A percentile compares a stretch with the other conserved stretches of the same genome.
These are phyloP conservation scores for Thelephora ganbajun DNA, from an alignment of 768 basidiomycete species.

Conservation along the genomic window DNA sequence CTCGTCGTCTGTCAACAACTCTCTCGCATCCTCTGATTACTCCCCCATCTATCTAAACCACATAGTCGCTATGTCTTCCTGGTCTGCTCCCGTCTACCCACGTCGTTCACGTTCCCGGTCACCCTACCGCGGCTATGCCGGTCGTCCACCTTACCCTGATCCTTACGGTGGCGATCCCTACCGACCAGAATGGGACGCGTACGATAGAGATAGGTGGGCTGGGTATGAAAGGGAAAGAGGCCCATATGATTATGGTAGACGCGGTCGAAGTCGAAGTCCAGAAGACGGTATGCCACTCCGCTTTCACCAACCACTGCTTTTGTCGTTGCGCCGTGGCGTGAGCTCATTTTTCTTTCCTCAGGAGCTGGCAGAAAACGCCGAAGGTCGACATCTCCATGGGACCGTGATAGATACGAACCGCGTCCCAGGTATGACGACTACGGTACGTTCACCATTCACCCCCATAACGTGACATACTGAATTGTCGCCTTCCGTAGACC, in stretches of 20 bases:
- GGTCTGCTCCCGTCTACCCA: conserved; percentile 58
- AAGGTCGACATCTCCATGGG: conserved; percentile 67
- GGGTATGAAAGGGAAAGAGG: conserved; percentile 57
- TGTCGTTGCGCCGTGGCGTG: conserved; percentile 2
- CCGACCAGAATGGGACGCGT: conserved; percentile 53
- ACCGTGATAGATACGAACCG: conserved; percentile 72
- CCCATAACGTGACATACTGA: conserved; percentile 5
- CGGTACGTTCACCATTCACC: conserved; percentile 28
- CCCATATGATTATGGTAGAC: conserved; percentile 52
- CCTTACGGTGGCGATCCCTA: conserved; percentile 43
- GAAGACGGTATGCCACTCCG: conserved; percentile 42
- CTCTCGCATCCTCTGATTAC: conserved; percentile 53
- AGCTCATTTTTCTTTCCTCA: conserved; percentile 6
- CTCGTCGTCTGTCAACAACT: conserved; percentile 31
- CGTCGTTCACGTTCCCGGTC: conserved; percentile 77
- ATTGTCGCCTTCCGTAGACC: conserved; percentile 8
- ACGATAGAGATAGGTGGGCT: conserved; percentile 63
- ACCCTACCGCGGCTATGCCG: conserved; percentile 41
- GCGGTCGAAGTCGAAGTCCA: conserved; percentile 66
- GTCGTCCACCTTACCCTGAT: conserved; percentile 43
- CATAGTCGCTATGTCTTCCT: conserved; percentile 44
- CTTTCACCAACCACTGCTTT: neutral
- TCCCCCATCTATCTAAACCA: conserved; percentile 35
- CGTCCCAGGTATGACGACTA: conserved; percentile 75
- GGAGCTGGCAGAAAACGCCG: conserved; percentile 62